phyloP scores from a whole-genome alignment of 2,329 filamentous ascomycete genomes.

The Scedosporium dehoogii region DNA sequence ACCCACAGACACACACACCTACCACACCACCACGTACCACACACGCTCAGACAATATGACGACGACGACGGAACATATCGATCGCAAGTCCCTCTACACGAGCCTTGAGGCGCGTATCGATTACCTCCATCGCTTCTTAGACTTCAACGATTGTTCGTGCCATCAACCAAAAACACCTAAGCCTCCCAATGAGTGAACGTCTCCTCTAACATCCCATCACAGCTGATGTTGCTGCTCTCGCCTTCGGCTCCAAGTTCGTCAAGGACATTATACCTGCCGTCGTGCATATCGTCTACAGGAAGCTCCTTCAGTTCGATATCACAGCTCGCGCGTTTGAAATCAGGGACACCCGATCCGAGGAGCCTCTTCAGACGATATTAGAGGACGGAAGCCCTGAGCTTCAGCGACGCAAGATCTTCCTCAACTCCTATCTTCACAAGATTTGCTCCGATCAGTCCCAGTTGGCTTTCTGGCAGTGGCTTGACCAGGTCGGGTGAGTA shows the following conservation, averaged over 20 bases:
- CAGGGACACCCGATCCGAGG: constrained; percentile 53
- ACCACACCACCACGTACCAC: not conserved
- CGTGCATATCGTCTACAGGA: constrained; percentile 77
- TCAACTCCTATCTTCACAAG: constrained; percentile 64
- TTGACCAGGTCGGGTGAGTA: constrained; percentile 69
- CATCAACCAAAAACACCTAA: not conserved
- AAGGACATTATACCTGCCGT: constrained; percentile 74
- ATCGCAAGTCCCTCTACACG: constrained; percentile 62
- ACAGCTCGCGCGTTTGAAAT: constrained; percentile 68
- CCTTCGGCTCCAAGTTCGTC: constrained; percentile 64
- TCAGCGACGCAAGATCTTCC: constrained; percentile 66
- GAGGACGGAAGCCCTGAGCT: constrained; percentile 66
- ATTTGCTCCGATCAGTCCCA: constrained; percentile 65
- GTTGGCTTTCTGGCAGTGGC: constrained; percentile 74
- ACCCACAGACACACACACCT: not conserved
- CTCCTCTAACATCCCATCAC: not conserved
- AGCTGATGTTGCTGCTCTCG: constrained; percentile 66
- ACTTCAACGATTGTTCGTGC: constrained; percentile 55
- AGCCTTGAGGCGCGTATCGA: constrained; percentile 59
- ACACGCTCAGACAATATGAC: not conserved
- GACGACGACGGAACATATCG: constrained; percentile 43
- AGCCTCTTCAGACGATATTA: constrained; percentile 52
- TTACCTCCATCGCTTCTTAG: constrained; percentile 67
- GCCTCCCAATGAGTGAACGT: not conserved
- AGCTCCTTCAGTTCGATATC: constrained; percentile 71